Evolutionary conservation across 176 grass and related monocot species (phyloP), one percentile per base, ranked within the genome.

Genomic region (Oryza coarctata): DNA sequence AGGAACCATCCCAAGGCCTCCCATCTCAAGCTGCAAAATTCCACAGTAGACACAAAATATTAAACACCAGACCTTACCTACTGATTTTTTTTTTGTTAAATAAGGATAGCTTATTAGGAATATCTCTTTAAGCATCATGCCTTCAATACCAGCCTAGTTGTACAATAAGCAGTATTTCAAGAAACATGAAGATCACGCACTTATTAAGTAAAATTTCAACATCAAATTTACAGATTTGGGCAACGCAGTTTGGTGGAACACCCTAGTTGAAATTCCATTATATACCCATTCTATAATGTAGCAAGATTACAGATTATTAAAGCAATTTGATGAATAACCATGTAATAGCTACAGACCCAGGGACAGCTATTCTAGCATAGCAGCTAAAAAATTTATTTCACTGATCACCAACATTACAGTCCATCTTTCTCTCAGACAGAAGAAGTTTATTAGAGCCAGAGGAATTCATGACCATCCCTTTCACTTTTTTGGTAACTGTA

Each of bases 1-100:
- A 99, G 85, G 45, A 87, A 92, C 97, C 97, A 99, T 69, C 89
- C 93, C 57, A 86, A 84, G 45, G 70, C 85, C 74, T 99, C 97
- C 80, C 97, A 94, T 26, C 72, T 95, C 87, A 99, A 92, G 70
- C 93, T 96, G 85, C 89, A 87, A 40, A 78, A 38, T 47, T 77
- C 52, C 25, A 47, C 44, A 82, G 5, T 17, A 49, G 6, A 49
- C 17, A 47, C 38, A 49, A 49, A 13, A 17, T 49, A 74, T 82
- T 23, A 78, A 87, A 63, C 22, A 64, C 68, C 36, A 63, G 27
- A 65, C 55, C 15, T 22, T 36, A 50, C 36, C 39, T 74, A 75
- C 14, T 74, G 5, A 28, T 27, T 22, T 66, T 1, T 45, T 45
- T 45, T 45, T 44, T 45, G 49, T 52, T 52, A 52, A 52, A 52